Evolutionary conservation across 768 basidiomycete species (phyloP), one percentile per base, ranked within the genome.

Genomic region (Termitomyces sp.): DNA sequence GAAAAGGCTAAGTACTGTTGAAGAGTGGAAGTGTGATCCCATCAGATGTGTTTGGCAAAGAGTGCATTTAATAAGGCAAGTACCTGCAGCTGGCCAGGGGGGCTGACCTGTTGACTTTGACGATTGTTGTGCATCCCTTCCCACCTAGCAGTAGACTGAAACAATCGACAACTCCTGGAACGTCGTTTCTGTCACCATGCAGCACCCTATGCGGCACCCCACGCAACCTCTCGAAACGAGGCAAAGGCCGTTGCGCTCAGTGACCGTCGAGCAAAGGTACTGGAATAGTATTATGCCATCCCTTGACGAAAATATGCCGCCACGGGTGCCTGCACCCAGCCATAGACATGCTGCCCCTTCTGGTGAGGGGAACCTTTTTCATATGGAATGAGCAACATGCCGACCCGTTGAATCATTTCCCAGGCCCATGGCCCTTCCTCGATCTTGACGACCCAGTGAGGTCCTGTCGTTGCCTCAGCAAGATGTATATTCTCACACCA

Each of bases 301-400:
- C 2, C 51, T 41, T 39, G 34, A 45, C 28, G 29, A 34, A 34
- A 55, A 56, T 12, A 59, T 70, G 61, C 68, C 67, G 8, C 63
- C 66, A 4, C 64, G 69, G 39, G 62, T 73, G 22, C 66, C 69
- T 47, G 59, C 70, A 46, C 70, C 73, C 15, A 69, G 69, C 49
- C 72, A 76, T 60, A 66, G 73, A 45, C 74, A 77, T 64, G 77
- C 72, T 15, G 67, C 75, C 1, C 78, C 78, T 28, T 75, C 75
- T 46, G 77, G 76, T 66, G 57, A 57, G 72, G 64, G 10, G n/a
- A 69, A 65, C 37, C 45, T n/a, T n/a, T 56, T 56, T 54, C 26
- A 20, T 56, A n/a, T n/a, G n/a, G n/a, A 16, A 18, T 22, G 18
- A 18, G 13, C 34, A 20, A 45, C 22, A 24, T 42, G 46, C 46